These are phyloP conservation scores for Colletotrichum musae DNA, from an alignment of 2,329 filamentous ascomycete genomes.

Conservation along the genomic window DNA sequence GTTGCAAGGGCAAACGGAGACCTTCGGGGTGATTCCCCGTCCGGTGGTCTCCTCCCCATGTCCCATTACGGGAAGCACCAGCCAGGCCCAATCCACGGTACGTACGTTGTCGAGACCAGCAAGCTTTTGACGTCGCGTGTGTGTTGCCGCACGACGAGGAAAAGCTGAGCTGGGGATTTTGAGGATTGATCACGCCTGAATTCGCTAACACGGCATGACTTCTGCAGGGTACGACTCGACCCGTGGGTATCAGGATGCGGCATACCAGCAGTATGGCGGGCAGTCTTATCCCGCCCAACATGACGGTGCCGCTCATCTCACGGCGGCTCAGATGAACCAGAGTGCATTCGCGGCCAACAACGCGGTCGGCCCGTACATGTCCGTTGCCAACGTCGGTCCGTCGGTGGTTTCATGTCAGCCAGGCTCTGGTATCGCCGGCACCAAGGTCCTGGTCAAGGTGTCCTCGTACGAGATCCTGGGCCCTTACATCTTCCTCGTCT, in stretches of 20 bases:
- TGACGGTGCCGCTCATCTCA: conserved; percentile 61
- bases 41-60: conserved; percentile 76
- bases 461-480: conserved; percentile 81
- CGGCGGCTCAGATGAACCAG: conserved; percentile 65
- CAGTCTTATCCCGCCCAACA: conserved; percentile 62
- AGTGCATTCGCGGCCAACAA: conserved; percentile 73
- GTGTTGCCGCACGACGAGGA: too few relatives aligned
- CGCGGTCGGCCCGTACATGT: conserved; percentile 77
- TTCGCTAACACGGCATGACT: conserved; percentile 4
- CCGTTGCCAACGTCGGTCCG: conserved; percentile 57
- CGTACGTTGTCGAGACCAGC: conserved; percentile 55
- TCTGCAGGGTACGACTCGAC: conserved; percentile 70
- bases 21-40: conserved; percentile 70
- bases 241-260: conserved; percentile 72
- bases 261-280: conserved; percentile 66
- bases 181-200: not conserved
- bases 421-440: conserved; percentile 76
- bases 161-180: not conserved
- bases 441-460: conserved; percentile 81
- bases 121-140: too few relatives aligned
- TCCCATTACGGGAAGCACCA: conserved; percentile 83
- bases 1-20: conserved; percentile 66
- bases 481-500: conserved; percentile 76
- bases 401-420: conserved; percentile 81
- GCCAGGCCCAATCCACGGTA: conserved; percentile 85